Conservation (phyloP, 2,329 filamentous ascomycete genomes). For the Ploettnerulaceae sp. region DNA sequence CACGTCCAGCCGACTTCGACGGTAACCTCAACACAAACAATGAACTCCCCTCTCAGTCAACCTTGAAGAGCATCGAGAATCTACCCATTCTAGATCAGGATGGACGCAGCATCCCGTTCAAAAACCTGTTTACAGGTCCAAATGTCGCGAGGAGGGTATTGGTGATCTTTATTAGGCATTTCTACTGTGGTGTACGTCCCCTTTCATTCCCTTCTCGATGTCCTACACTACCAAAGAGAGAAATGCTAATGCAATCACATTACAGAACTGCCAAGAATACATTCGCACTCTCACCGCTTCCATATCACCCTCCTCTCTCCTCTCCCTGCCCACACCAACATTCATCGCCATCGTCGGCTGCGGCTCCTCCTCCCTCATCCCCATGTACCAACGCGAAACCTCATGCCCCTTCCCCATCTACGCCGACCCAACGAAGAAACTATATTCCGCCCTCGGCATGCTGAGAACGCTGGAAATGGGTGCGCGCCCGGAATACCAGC, state of each 20-base stretch:
- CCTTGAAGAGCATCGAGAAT: conserved; percentile 46
- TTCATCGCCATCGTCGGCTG: conserved; percentile 51
- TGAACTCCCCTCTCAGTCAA: conserved; percentile 46
- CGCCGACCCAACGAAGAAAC: conserved; percentile 48
- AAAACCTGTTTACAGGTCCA: conserved; percentile 33
- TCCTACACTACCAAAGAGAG: not conserved
- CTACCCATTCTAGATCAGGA: conserved; percentile 31
- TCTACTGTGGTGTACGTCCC: conserved; percentile 35
- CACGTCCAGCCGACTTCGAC: conserved; percentile 45
- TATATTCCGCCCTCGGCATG: conserved; percentile 53
- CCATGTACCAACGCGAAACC: conserved; percentile 45
- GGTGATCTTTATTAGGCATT: conserved; percentile 37
- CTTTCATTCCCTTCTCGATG: not conserved
- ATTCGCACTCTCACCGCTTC: conserved; percentile 30
- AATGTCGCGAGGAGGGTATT: conserved; percentile 32
- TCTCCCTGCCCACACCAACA: conserved; percentile 31
- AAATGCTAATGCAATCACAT: not conserved
- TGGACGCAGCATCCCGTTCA: conserved; percentile 32
- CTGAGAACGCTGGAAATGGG: conserved; percentile 44
- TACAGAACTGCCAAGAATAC: conserved; percentile 36
- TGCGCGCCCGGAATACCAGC: conserved; percentile 45
- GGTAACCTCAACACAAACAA: conserved; percentile 53
- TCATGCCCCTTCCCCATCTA: conserved; percentile 51
- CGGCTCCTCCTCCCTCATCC: conserved; percentile 50
- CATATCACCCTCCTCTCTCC: conserved; percentile 30